Conservation (phyloP, 495 filamentous ascomycete species). For the Podospora sp. region DNA sequence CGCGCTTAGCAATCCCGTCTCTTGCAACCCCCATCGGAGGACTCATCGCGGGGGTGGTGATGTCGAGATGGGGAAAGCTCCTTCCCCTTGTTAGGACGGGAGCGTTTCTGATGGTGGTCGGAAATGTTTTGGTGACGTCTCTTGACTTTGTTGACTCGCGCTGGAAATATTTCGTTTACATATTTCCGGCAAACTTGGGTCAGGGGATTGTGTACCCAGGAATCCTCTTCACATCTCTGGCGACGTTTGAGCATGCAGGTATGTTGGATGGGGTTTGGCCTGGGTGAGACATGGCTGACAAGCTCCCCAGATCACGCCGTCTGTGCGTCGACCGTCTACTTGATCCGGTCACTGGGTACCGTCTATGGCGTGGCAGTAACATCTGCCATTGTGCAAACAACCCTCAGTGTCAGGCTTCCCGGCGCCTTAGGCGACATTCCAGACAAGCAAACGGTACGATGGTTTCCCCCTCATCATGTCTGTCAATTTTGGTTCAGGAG, state of each 20-base stretch:
- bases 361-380: conserved; percentile 68
- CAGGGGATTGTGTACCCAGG: conserved; percentile 66
- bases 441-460: conserved; percentile 67
- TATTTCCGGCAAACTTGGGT: conserved; percentile 65
- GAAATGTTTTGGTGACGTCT: conserved; percentile 58
- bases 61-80: conserved; percentile 66
- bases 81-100: conserved; percentile 57
- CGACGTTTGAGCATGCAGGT: conserved; percentile 66
- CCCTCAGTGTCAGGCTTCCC: conserved; percentile 58
- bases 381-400: conserved; percentile 65
- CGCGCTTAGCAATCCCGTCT: conserved; percentile 62
- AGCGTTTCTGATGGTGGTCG: conserved; percentile 60
- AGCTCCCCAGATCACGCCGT: conserved; percentile 60
- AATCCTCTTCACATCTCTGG: conserved; percentile 64
- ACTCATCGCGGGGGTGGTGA: conserved; percentile 62
- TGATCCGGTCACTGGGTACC: conserved; percentile 63
- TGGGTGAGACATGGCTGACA: background rate
- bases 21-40: conserved; percentile 64
- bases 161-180: conserved; percentile 67
- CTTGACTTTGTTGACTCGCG: conserved; percentile 58
- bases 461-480: conserved; percentile 31
- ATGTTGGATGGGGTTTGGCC: conserved; percentile 15
- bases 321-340: conserved; percentile 63
- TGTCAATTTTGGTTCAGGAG: conserved; percentile 20
- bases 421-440: conserved; percentile 62